Evolutionary conservation across 805 yeast species (phyloP).

Genomic region (Starmerella bacillaris): DNA sequence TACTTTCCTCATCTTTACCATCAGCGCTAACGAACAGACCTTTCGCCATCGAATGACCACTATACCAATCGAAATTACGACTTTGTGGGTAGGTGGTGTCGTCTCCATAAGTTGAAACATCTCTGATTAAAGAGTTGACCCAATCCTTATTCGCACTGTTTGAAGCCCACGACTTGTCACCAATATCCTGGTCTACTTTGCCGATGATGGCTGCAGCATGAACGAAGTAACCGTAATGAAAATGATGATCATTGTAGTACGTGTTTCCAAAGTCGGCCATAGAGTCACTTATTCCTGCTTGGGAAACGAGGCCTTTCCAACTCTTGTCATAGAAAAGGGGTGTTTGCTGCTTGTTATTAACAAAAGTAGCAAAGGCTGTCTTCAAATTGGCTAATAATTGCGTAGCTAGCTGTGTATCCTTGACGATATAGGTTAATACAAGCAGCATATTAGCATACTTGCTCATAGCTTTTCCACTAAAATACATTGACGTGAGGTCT

Average conservation of each 20-base stretch:
- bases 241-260: slow-evolving; percentile 72
- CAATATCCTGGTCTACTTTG: slow-evolving; percentile 36
- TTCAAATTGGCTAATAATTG: slow-evolving; percentile 40
- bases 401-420: slow-evolving; percentile 36
- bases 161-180: slow-evolving; percentile 30
- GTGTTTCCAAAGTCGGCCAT: slow-evolving; percentile 59
- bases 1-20: slow-evolving; percentile 55
- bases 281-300: slow-evolving; percentile 22
- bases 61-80: slow-evolving; percentile 51
- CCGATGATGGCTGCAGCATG: slow-evolving; percentile 72
- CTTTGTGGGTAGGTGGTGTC: slow-evolving; percentile 46
- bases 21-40: slow-evolving; percentile 46
- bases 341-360: slow-evolving; percentile 45
- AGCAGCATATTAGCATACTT: slow-evolving; percentile 77
- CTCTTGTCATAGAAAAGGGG: slow-evolving; percentile 64
- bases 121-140: slow-evolving; percentile 46
- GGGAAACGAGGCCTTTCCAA: slow-evolving; percentile 30
- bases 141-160: slow-evolving; percentile 30
- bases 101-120: slow-evolving; percentile 37
- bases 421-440: slow-evolving; percentile 46
- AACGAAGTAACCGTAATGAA: slow-evolving; percentile 69
- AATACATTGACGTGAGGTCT: slow-evolving; percentile 70
- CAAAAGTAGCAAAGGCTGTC: slow-evolving; percentile 50
- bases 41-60: slow-evolving; percentile 61
- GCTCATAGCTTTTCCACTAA: slow-evolving; percentile 71